Base-by-base conservation (phyloP, 768 basidiomycete species). In the Xanthoconium purpureum region DNA sequence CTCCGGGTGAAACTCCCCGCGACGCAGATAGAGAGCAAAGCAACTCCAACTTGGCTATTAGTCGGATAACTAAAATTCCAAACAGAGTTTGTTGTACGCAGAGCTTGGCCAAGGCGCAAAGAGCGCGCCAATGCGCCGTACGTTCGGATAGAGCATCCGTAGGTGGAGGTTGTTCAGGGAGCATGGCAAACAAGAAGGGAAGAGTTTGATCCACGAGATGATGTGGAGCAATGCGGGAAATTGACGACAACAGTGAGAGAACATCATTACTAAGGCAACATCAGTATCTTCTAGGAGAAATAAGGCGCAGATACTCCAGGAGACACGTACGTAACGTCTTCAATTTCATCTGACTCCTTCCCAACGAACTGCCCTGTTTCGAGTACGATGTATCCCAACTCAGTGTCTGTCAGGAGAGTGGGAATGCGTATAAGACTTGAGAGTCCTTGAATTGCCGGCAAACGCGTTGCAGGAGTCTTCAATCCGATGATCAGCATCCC, bases 71-170 rank as follows among this genome's bases (percentile, higher is more conserved):
- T 29, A 98, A 79, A 6, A 78, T 85, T 66, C 92, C 91, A 70
- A 96, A 98, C n/a, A 98, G 79, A 14, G 82, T 77, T 0, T 87
- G 79, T 39, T 86, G 84, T 10, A 82, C 65, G 68, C 91, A 97
- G 13, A 99, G 78, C 14, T 77, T 80, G 50, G 83, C 81, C 44
- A 98, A 79, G 14, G 85, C 80, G 12, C 78, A 75, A 52, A 98
- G 80, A 38, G 81, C 79, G 37, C 82, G 81, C 78, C 89, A 87
- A 63, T 82, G 88, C 50, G 79, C 79, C 17, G 77, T 74, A n/a
- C 90, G 83, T 38, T 84, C 82, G 3, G 71, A 61, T 3, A 73
- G 71, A 13, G 82, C 84, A 6, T 83, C 77, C 18, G 81, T 72
- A 1, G 75, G 36, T 5, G 91, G 87, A 8, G 87, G 80, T 24